Evolutionary conservation across 257 asterid genomes (phyloP).

Genomic region (Solanum stenotomum): DNA sequence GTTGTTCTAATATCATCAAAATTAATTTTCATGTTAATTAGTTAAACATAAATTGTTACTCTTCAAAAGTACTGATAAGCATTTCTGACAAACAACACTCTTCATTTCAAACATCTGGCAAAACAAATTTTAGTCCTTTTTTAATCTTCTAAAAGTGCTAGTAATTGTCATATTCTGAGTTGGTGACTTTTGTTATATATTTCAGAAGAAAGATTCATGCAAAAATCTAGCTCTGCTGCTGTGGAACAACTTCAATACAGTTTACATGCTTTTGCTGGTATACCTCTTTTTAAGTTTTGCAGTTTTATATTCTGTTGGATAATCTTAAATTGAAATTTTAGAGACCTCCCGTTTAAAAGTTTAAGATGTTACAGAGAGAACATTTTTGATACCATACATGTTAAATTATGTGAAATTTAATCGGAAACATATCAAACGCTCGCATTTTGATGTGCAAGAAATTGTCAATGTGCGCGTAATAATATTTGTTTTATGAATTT

Average conservation of each 20-base stretch:
- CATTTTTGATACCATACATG: too few relatives aligned
- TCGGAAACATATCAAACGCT: too few relatives aligned
- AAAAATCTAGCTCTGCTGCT: background rate
- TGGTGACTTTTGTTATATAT: background rate
- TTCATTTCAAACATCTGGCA: background rate
- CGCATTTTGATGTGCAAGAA: background rate
- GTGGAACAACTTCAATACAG: conserved; percentile 1
- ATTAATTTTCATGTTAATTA: too few relatives aligned
- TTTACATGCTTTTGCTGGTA: conserved; percentile 1
- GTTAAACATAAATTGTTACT: background rate
- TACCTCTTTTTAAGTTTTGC: background rate
- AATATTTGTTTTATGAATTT: background rate
- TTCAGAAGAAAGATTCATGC: background rate
- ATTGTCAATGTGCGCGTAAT: background rate
- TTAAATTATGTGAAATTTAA: background rate
- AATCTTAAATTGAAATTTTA: too few relatives aligned
- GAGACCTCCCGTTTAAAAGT: background rate
- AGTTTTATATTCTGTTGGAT: background rate
- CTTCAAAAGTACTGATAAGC: background rate
- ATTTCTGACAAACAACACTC: background rate
- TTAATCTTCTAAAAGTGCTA: background rate
- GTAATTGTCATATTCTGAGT: background rate
- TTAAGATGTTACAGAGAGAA: background rate
- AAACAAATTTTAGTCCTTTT: background rate
- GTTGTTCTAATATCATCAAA: background rate